These are phyloP conservation scores for Lipomyces oligophaga DNA, from an alignment of 805 yeast species.

Conservation along the genomic window DNA sequence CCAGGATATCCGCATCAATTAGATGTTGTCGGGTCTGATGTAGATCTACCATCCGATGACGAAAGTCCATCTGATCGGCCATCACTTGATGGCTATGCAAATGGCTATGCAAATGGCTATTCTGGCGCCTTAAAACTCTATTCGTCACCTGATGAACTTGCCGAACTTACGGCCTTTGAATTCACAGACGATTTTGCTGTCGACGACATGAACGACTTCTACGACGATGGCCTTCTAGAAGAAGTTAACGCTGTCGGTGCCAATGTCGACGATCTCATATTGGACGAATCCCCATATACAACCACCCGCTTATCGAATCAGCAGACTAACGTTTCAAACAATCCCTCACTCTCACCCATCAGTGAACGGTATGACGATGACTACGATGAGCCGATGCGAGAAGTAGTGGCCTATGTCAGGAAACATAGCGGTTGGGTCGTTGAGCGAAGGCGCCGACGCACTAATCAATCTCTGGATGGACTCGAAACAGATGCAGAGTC, in stretches of 20 bases:
- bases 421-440: conserved; percentile 26
- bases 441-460: conserved; percentile 23
- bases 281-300: conserved; percentile 5
- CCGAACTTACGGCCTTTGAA: conserved; percentile 19
- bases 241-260: conserved; percentile 14
- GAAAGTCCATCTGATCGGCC: background rate
- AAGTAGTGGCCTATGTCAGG: conserved; percentile 27
- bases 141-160: conserved; percentile 23
- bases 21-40: conserved; percentile 14
- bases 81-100: conserved; percentile 2
- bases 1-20: background rate
- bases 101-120: conserved; percentile 6
- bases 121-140: too few relatives aligned
- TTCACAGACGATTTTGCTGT: conserved; percentile 12
- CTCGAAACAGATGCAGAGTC: background rate
- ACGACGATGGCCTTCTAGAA: conserved; percentile 16
- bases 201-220: conserved; percentile 5
- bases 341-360: conserved; percentile 20
- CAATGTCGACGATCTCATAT: conserved; percentile 1
- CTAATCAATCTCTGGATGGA: conserved; percentile 6
- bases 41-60: conserved; percentile 3
- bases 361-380: conserved; percentile 17
- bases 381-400: conserved; percentile 3
- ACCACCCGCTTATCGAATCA: background rate
- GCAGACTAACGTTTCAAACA: too few relatives aligned